These are phyloP conservation scores for Grammothele lineata DNA, from an alignment of 768 basidiomycete species.

Conservation along the genomic window DNA sequence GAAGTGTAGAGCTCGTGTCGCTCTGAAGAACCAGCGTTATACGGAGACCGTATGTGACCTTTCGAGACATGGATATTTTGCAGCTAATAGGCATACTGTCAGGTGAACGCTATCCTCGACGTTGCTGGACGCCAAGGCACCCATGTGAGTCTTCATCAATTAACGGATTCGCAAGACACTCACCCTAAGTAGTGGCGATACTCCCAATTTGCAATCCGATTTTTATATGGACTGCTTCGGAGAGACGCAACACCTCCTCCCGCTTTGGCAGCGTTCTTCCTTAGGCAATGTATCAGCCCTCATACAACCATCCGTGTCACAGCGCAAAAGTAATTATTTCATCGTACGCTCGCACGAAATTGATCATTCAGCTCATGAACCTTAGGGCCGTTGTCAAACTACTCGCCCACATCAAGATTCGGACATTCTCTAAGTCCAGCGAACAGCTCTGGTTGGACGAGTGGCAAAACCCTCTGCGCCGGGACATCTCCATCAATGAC, in stretches of 20 bases:
- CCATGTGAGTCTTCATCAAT: slow-evolving; percentile 55
- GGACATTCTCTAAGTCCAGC: slow-evolving; percentile 59
- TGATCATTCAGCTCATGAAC: too few relatives aligned
- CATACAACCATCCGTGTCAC: slow-evolving; percentile 64
- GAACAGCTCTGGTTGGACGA: slow-evolving; percentile 72
- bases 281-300: slow-evolving; percentile 62
- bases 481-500: slow-evolving; percentile 41
- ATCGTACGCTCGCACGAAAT: too few relatives aligned
- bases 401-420: slow-evolving; percentile 66
- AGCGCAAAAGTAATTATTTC: slow-evolving; percentile 52
- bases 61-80: not conserved
- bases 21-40: slow-evolving; percentile 44
- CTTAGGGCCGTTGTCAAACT: slow-evolving; percentile 63
- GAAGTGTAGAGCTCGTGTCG: slow-evolving; percentile 39
- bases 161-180: too few relatives aligned
- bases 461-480: slow-evolving; percentile 62
- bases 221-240: slow-evolving; percentile 57
- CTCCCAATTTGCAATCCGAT: slow-evolving; percentile 63
- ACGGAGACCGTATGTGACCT: slow-evolving; percentile 40
- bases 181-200: slow-evolving; percentile 65
- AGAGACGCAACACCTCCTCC: slow-evolving; percentile 54
- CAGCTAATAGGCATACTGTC: slow-evolving; percentile 6
- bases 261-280: slow-evolving; percentile 56
- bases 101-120: slow-evolving; percentile 60
- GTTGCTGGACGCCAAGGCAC: slow-evolving; percentile 59